phyloP scores from a whole-genome alignment of 495 filamentous ascomycete genomes.

The Aspergillus indologenus region DNA sequence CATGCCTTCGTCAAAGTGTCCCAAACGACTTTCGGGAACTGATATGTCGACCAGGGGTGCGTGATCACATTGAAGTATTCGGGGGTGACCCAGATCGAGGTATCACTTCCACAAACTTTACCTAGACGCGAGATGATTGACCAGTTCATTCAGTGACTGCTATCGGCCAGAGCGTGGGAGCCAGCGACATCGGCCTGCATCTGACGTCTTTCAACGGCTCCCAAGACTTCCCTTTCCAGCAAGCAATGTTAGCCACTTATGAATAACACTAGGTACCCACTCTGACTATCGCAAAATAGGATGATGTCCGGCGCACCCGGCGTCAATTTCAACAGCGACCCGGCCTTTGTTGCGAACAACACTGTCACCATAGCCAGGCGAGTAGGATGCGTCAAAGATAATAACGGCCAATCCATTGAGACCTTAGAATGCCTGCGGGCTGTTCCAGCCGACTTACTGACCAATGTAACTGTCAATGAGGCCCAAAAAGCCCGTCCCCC shows the following conservation, averaged over 20 bases:
- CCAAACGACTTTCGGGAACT: background rate
- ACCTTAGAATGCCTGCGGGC: constrained; percentile 31
- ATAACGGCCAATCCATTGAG: constrained; percentile 19
- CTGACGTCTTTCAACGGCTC: constrained; percentile 36
- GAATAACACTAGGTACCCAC: background rate
- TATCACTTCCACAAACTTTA: background rate
- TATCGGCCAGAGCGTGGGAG: constrained; percentile 31
- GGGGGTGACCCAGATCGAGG: constrained; percentile 30
- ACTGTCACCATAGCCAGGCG: constrained; percentile 29
- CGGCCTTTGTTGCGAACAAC: constrained; percentile 32
- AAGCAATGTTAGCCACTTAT: constrained; percentile 11
- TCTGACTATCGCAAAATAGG: background rate
- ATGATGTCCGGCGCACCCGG: constrained; percentile 45
- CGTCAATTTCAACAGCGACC: constrained; percentile 38
- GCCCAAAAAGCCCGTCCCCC: constrained; percentile 22
- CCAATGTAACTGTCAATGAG: constrained; percentile 23
- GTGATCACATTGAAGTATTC: constrained; percentile 31
- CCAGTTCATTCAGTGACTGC: constrained; percentile 18
- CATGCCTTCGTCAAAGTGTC: no score
- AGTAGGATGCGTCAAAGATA: constrained; percentile 18
- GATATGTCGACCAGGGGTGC: constrained; percentile 23
- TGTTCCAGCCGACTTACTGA: constrained; percentile 28
- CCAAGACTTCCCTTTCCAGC: constrained; percentile 15
- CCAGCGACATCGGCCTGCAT: constrained; percentile 39
- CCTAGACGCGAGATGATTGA: background rate